Evolutionary conservation across 306 rosid species (phyloP).

Genomic region (Aeschynomene evenia): DNA sequence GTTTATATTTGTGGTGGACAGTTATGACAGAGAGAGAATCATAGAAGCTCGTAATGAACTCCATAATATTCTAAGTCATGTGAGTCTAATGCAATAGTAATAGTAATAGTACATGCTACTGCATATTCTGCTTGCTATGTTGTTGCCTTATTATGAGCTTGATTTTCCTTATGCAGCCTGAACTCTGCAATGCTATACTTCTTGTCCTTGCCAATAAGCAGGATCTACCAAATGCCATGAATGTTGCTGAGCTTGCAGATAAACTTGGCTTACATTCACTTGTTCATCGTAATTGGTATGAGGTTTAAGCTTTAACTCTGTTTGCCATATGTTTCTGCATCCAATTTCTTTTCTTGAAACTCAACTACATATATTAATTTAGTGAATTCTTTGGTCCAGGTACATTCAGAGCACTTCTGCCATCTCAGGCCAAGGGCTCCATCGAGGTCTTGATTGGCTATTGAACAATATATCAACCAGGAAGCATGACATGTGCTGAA

Average conservation of each 20-base stretch:
- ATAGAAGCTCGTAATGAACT: slow-evolving; percentile 49
- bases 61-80: slow-evolving; percentile 44
- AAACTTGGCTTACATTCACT: slow-evolving; percentile 47
- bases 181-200: slow-evolving; percentile 30
- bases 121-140: not conserved
- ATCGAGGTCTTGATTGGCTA: slow-evolving; percentile 51
- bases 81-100: not conserved
- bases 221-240: slow-evolving; percentile 49
- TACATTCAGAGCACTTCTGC: slow-evolving; percentile 46
- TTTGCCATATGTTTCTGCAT: not conserved
- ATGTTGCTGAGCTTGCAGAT: slow-evolving; percentile 38
- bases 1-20: slow-evolving; percentile 52
- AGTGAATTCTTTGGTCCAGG: slow-evolving; percentile 25
- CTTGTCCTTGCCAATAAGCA: slow-evolving; percentile 56
- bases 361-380: not conserved
- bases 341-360: not conserved
- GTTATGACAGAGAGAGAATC: slow-evolving; percentile 44
- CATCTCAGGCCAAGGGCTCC: slow-evolving; percentile 47
- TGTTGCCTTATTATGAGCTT: not conserved
- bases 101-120: not conserved
- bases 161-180: slow-evolving; percentile 25
- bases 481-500: not conserved
- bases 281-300: slow-evolving; percentile 38
- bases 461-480: slow-evolving; percentile 20
- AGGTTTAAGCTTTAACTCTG: not conserved